Base-by-base conservation (phyloP, 257 asterid species). In the Handroanthus guayacan region DNA sequence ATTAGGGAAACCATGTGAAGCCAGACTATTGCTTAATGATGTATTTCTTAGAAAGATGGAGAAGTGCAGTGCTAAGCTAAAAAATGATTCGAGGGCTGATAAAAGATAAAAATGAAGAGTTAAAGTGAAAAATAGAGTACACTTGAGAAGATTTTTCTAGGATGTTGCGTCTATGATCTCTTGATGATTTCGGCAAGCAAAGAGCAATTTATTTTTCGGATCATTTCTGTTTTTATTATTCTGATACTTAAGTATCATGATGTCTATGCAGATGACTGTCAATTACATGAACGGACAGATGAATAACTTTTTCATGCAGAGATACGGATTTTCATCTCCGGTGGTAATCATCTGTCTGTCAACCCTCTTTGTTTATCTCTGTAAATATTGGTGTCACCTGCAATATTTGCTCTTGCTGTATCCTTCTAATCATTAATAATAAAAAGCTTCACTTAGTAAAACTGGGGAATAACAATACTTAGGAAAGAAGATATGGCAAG, bases 271-370 rank as follows among this genome's bases (percentile, higher is more conserved):
- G 98, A 87, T 95, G 99, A 95, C 97, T 67, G 87, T 95, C 75
- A 84, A 91, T 84, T 95, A 95, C 91, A 79, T 89, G 97, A 51
- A 78, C 31, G 86, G 91, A 58, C 90, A 86, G 87, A 88, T 83
- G 92, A 95, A 95, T 76, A 78, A 85, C 81, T 75, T 88, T 75
- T 95, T 87, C 82, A 86, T 91, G 96, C 94, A 93, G 82, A 85
- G 96, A 90, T 92, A 95, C 80, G 98, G 99, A 47, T 95, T 92
- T 87, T 95, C 99, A 52, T 95, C 99, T 17, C 87, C 97, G 8
- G 99, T 89, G 98, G 99, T 95, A 89, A 85, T 63, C 62, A 76
- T 54, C 71, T 79, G 37, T 70, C 52, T 69, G 69, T 25, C 14
- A 11, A 51, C 66, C 77, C 72, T 72, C 31, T 61, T 43, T 18